Base-by-base conservation (phyloP, 192 early-diverging fungal genomes). In the Chytriomyces sp. region DNA sequence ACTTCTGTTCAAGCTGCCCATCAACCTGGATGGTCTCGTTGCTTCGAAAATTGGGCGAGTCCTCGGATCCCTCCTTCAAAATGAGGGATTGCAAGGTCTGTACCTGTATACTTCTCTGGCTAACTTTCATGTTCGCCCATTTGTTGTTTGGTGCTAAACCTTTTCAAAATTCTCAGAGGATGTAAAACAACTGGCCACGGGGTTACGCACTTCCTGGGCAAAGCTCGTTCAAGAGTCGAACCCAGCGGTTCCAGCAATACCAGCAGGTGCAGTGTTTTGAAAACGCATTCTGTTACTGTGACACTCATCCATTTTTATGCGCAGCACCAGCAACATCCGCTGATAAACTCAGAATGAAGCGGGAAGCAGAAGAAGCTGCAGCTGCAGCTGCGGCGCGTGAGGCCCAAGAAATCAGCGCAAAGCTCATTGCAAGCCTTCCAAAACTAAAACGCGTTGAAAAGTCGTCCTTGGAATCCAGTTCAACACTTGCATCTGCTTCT, bases 1-100 rank as follows among this genome's bases (percentile, higher is more conserved):
- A 11, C 49, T 73, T 35, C 28, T 73, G 53, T n/a, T 43, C 16
- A 73, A 73, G 26, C 46, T 73, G 20, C 71, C 71, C 11, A 43
- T 73, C 10, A 62, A 8, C 10, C 8, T 73, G 53, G 71, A 73
- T 23, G 71, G 71, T 26, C 26, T 73, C 16, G 44, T 8, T 8
- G 60, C 43, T 13, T 43, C 59, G 8, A 73, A 73, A 28, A 26
- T 73, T 8, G 69, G 71, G 44, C 20, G 60, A 45, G 53, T 35
- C 44, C 59, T 73, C 16, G 11, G 46, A 7, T 13, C 18, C 0
- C 13, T 68, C 13, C 18, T 16, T 16, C 13, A 16, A 9, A 16
- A 28, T 48, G 67, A 48, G 11, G 67, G 45, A 16, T 24, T 35
- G 26, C 18, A 68, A 11, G 26, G 67, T 35, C 11, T 35, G 67